A percentile compares a stretch with the other conserved stretches of the same genome.
phyloP scores from a whole-genome alignment of 176 grass and related monocot genomes.

The Avena atlantica region DNA sequence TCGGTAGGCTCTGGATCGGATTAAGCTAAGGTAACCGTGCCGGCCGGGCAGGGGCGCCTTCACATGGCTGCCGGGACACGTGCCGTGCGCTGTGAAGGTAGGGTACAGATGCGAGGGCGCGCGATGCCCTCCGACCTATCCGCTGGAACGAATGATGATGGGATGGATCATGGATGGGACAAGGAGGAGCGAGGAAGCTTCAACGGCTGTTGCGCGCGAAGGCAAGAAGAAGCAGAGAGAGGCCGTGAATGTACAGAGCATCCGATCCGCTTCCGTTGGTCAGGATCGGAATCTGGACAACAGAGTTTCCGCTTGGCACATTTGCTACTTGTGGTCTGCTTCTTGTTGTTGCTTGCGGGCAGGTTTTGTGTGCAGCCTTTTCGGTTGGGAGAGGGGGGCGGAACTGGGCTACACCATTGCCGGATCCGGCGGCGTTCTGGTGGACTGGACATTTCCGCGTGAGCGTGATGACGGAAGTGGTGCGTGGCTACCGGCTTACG shows the following conservation, averaged over 20 bases:
- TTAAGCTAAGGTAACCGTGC: not conserved
- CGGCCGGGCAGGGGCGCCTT: not conserved
- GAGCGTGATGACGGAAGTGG: not conserved
- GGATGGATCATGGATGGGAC: not conserved
- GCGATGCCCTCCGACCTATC: constrained; percentile 5
- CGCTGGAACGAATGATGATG: not conserved
- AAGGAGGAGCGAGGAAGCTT: not conserved
- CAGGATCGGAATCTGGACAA: no score
- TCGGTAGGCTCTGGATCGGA: not conserved
- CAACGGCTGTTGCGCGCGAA: not conserved
- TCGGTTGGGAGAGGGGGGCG: not conserved
- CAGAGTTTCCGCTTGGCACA: no score
- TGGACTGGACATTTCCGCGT: not conserved
- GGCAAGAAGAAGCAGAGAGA: no score
- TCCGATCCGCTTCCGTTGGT: no score
- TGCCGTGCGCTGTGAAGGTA: not conserved
- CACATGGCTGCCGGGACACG: constrained; percentile 8
- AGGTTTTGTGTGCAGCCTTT: not conserved
- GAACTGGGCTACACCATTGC: not conserved
- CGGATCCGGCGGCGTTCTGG: not conserved
- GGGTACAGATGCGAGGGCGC: not conserved
- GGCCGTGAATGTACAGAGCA: no score
- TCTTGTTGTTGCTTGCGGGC: not conserved
- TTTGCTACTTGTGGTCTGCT: no score
- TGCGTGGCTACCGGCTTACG: not conserved